These are phyloP conservation scores for Rhizophagus clarus DNA, from an alignment of 192 early-diverging fungal species.

Conservation along the genomic window DNA sequence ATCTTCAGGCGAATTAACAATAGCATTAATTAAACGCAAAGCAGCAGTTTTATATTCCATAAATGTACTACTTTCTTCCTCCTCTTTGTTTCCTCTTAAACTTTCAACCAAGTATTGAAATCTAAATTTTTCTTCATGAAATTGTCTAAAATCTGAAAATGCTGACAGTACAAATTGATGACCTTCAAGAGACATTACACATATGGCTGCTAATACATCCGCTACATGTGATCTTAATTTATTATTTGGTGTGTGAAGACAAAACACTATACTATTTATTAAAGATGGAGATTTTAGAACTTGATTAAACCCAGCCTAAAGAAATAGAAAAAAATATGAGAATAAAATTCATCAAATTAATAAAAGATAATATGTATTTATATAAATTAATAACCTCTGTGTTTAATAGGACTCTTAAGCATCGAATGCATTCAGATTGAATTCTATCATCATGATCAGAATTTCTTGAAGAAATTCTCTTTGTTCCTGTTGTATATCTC, in stretches of 20 bases:
- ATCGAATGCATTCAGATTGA: conserved; percentile 53
- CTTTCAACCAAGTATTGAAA: conserved; percentile 54
- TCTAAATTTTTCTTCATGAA: conserved; percentile 54
- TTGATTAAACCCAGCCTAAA: conserved; percentile 49
- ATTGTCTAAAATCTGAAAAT: conserved; percentile 49
- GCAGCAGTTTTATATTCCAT: conserved; percentile 48
- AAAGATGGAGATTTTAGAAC: conserved; percentile 41
- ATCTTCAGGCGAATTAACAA: conserved; percentile 47
- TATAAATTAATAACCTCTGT: conserved; percentile 43
- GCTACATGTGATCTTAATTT: conserved; percentile 49
- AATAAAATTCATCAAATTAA: conserved; percentile 8
- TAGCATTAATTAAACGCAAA: conserved; percentile 48
- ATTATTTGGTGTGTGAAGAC: conserved; percentile 43
- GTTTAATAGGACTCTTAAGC: conserved; percentile 52
- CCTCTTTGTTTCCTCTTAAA: conserved; percentile 26
- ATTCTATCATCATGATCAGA: conserved; percentile 47
- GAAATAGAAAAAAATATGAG: not conserved
- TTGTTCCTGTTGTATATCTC: conserved; percentile 40
- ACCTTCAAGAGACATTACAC: conserved; percentile 45
- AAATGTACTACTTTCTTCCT: not conserved
- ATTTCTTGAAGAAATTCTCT: conserved; percentile 26
- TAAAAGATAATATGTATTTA: not conserved
- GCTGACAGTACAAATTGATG: conserved; percentile 46
- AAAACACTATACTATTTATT: conserved; percentile 42
- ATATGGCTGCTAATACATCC: conserved; percentile 50